phyloP scores from a whole-genome alignment of 345 rosid genomes.

The Acer yangbiense region DNA sequence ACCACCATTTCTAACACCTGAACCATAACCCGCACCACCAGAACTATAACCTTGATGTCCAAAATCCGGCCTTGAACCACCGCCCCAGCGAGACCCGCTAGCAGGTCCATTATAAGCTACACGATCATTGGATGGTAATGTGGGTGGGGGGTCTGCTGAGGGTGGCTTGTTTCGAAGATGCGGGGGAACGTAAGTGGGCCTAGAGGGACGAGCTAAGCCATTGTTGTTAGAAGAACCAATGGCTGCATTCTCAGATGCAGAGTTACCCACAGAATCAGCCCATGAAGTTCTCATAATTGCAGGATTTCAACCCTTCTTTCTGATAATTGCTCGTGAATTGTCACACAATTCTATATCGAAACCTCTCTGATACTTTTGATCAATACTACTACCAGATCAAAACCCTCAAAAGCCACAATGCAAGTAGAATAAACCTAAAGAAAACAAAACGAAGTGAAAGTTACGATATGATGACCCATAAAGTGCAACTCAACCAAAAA shows the following conservation, averaged over 20 bases:
- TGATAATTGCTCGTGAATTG: not conserved
- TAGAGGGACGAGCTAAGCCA: constrained; percentile 22
- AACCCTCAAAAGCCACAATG: constrained; percentile 14
- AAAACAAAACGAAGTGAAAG: not conserved
- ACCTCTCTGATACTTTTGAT: not conserved
- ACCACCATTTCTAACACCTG: constrained; percentile 22
- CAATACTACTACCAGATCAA: not conserved
- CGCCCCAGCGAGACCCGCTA: constrained; percentile 34
- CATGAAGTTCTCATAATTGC: constrained; percentile 47
- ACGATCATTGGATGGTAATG: constrained; percentile 22
- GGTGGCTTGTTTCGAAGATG: constrained; percentile 48
- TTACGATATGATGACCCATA: not conserved
- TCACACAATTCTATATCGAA: not conserved
- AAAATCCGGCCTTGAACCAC: constrained; percentile 33
- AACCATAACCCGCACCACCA: constrained; percentile 16
- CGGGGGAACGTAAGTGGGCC: constrained; percentile 49
- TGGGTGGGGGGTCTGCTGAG: constrained; percentile 32
- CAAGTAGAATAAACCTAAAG: not conserved
- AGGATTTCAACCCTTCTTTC: constrained; percentile 6
- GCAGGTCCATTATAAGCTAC: constrained; percentile 23
- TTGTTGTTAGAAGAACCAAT: constrained; percentile 22
- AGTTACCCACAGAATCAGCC: constrained; percentile 57
- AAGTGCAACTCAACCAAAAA: not conserved
- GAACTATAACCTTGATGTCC: constrained; percentile 19
- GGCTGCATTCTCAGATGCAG: constrained; percentile 41